Evolutionary conservation across 495 filamentous ascomycete species (phyloP), one percentile per base, ranked within the genome.

Genomic region (Halenospora varia): DNA sequence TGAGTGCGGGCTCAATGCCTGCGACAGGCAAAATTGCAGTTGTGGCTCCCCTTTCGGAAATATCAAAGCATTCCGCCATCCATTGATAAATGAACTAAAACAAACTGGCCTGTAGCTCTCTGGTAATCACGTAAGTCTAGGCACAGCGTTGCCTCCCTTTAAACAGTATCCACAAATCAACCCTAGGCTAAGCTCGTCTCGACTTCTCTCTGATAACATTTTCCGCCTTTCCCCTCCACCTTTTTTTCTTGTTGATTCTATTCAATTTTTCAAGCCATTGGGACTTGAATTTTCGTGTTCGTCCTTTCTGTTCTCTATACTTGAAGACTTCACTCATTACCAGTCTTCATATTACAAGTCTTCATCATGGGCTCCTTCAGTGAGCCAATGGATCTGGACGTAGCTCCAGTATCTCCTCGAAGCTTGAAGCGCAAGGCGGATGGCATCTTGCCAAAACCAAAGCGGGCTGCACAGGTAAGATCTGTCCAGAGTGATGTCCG

Each of bases 331-430:
- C 13, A 35, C 48, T 51, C n/a, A 26, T 51, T 13, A 3, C 17
- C 13, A 2, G 15, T 19, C 40, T 17, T 54, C 1, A 15, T n/a
- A 22, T 39, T 45, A 19, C 10, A 49, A 17, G 23, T 25, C 10
- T 42, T 49, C 26, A 56, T 29, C 9, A 65, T 65, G 62, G 62
- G 54, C 8, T n/a, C n/a, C n/a, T n/a, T n/a, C n/a, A n/a, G n/a
- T n/a, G 62, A 61, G 2, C 50, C 55, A 19, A 61, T 61, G 62
- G 54, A 61, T 13, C 8, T 65, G 2, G 59, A 65, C 26, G 13
- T 45, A 23, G 35, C 53, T 4, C 23, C 61, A 20, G 18, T 10
- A 18, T 9, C 11, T 26, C 19, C 45, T 19, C 50, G 24, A 50
- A 42, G 42, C 6, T 15, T n/a, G 41, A 65, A 62, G 46, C 58